Evolutionary conservation across 2,329 filamentous ascomycete genomes (phyloP).

Genomic region (Saccharata proteae): DNA sequence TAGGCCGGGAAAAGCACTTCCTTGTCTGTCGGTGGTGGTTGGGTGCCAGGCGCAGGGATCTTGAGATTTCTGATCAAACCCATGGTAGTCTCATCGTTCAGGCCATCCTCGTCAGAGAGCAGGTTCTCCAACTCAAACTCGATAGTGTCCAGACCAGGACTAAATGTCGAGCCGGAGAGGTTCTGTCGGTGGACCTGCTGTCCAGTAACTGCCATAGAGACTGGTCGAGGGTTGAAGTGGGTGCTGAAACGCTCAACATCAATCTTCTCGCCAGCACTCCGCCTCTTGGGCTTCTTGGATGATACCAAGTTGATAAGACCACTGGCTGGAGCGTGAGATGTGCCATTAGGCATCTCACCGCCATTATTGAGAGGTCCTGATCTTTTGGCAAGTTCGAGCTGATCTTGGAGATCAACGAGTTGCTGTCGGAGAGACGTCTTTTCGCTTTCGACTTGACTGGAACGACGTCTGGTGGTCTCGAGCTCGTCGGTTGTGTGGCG

Average conservation of each 20-base stretch:
- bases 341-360: constrained; percentile 55
- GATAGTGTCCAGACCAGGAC: constrained; percentile 74
- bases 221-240: constrained; percentile 85
- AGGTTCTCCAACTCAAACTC: constrained; percentile 91
- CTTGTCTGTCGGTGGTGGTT: constrained; percentile 88
- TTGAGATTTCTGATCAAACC: constrained; percentile 93
- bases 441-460: constrained; percentile 68
- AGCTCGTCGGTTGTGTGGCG: constrained; percentile 69
- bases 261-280: constrained; percentile 78
- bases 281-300: constrained; percentile 91
- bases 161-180: constrained; percentile 63
- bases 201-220: constrained; percentile 77
- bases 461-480: constrained; percentile 63
- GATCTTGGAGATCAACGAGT: constrained; percentile 79
- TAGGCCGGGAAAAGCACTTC: constrained; percentile 98
- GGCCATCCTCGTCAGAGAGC: constrained; percentile 84
- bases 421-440: constrained; percentile 79
- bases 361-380: constrained; percentile 61
- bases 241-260: constrained; percentile 83
- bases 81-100: constrained; percentile 95
- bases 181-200: constrained; percentile 55
- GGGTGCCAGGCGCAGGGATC: constrained; percentile 80
- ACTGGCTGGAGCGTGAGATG: constrained; percentile 41
- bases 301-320: constrained; percentile 94
- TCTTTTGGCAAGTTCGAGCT: constrained; percentile 77